Conservation (phyloP, 306 rosid species). For the Calophaca sinica region DNA sequence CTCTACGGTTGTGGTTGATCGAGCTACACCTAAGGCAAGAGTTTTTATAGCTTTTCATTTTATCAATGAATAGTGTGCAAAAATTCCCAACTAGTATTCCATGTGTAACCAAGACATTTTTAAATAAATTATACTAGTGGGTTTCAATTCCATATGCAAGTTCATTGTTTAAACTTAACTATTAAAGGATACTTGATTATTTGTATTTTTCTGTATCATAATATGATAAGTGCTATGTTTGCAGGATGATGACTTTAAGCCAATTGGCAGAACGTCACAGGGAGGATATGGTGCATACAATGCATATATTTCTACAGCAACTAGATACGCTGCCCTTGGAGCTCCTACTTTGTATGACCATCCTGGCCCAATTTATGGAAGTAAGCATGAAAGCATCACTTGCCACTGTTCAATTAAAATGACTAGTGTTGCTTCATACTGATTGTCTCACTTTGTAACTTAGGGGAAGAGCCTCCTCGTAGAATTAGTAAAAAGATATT, state of each 20-base stretch:
- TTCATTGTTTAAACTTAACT: slow-evolving; percentile 7
- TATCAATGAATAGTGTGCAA: not conserved
- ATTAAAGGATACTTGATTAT: slow-evolving; percentile 6
- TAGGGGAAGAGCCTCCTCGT: slow-evolving; percentile 86
- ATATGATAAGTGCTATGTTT: slow-evolving; percentile 42
- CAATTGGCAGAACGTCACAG: slow-evolving; percentile 72
- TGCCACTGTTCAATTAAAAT: slow-evolving; percentile 19
- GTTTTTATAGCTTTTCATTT: slow-evolving; percentile 40
- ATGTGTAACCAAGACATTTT: not conserved
- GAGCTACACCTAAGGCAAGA: slow-evolving; percentile 98
- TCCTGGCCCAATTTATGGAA: slow-evolving; percentile 85
- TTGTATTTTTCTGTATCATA: slow-evolving; percentile 3
- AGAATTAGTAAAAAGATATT: slow-evolving; percentile 85
- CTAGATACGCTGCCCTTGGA: slow-evolving; percentile 98
- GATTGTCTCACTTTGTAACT: slow-evolving; percentile 41
- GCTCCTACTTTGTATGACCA: slow-evolving; percentile 97
- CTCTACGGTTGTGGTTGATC: slow-evolving; percentile 90
- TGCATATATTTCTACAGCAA: slow-evolving; percentile 96
- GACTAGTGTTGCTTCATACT: slow-evolving; percentile 33
- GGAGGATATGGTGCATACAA: slow-evolving; percentile 99
- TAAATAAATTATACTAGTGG: slow-evolving; percentile 11
- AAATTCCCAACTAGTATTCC: slow-evolving; percentile 16
- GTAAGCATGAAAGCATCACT: slow-evolving; percentile 58
- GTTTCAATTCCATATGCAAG: slow-evolving; percentile 11
- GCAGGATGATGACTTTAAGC: slow-evolving; percentile 94